phyloP scores from a whole-genome alignment of 345 rosid genomes.

The Brassica juncea region DNA sequence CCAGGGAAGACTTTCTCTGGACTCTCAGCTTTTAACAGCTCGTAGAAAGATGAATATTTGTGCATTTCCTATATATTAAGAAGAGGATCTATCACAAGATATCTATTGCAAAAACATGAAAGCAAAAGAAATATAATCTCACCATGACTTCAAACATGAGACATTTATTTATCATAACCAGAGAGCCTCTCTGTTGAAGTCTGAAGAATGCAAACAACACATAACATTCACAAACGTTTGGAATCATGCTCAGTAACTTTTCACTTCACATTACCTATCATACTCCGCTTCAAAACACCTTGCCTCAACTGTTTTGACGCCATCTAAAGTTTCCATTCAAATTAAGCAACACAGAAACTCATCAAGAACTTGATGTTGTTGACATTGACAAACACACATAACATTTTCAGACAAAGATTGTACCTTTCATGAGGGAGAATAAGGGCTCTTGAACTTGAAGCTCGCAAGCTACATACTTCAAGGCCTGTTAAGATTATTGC shows the following conservation, averaged over 20 bases:
- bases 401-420: background rate
- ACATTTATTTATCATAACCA: constrained; percentile 58
- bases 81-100: constrained; percentile 1
- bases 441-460: constrained; percentile 56
- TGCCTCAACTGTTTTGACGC: constrained; percentile 50
- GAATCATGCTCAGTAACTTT: background rate
- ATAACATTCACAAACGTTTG: background rate
- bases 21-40: constrained; percentile 62
- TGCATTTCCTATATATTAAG: constrained; percentile 47
- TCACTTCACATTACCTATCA: constrained; percentile 42
- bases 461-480: constrained; percentile 42
- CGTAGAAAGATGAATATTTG: constrained; percentile 50
- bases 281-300: constrained; percentile 45
- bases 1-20: constrained; percentile 69
- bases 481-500: constrained; percentile 34
- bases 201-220: constrained; percentile 48
- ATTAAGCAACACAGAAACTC: background rate
- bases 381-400: background rate
- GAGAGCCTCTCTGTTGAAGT: constrained; percentile 45
- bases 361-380: constrained; percentile 8
- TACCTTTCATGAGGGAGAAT: constrained; percentile 53
- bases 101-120: constrained; percentile 8
- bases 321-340: constrained; percentile 44
- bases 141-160: constrained; percentile 69
- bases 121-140: constrained; percentile 23